Evolutionary conservation across 257 asterid species (phyloP).

Genomic region (Scutellaria galericulata): DNA sequence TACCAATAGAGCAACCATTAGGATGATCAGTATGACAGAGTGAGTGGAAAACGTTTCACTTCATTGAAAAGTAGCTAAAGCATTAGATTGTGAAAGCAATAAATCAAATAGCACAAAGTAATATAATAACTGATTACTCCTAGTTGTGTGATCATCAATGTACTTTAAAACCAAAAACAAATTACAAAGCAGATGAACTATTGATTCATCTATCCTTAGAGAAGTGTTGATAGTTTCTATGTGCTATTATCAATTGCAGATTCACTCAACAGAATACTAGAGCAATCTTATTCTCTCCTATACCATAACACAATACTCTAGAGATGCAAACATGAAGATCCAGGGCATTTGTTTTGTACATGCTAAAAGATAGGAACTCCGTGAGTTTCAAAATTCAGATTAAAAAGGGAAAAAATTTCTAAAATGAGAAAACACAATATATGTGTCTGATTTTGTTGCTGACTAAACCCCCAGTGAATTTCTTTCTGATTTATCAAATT

Average conservation of each 20-base stretch:
- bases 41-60: background rate
- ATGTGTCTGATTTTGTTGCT: slow-evolving; percentile 1
- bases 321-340: slow-evolving; percentile 22
- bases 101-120: slow-evolving; percentile 11
- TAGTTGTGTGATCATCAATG: background rate
- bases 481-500: slow-evolving; percentile 89
- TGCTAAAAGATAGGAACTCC: background rate
- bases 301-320: background rate
- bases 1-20: slow-evolving; percentile 11
- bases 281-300: background rate
- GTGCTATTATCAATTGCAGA: slow-evolving; percentile 9
- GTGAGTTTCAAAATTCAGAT: background rate
- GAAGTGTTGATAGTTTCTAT: background rate
- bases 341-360: slow-evolving; percentile 8
- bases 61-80: slow-evolving; percentile 12
- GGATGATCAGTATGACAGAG: slow-evolving; percentile 10
- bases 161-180: slow-evolving; percentile 12
- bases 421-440: background rate
- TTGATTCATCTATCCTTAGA: background rate
- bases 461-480: slow-evolving; percentile 96
- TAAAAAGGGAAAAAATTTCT: slow-evolving; percentile 1
- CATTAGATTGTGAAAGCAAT: slow-evolving; percentile 9
- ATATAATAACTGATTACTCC: background rate
- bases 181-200: background rate
- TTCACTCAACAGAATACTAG: background rate